These are phyloP conservation scores for Candida sanyaensis DNA, from an alignment of 1,139 yeast genomes.

Conservation along the genomic window DNA sequence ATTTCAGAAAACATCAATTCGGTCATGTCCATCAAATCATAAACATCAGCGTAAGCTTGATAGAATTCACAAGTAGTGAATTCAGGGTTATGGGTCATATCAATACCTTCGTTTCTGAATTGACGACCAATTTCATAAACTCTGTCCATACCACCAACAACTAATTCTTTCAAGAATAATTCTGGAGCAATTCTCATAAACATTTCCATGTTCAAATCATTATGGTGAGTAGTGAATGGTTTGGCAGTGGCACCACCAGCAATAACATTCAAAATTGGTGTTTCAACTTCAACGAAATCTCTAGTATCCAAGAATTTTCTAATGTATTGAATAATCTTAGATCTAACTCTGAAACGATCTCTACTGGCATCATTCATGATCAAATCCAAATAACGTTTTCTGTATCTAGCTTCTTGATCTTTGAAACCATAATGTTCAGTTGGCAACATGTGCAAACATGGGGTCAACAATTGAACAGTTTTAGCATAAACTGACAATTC, in stretches of 20 bases:
- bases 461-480: slow-evolving; percentile 80
- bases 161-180: slow-evolving; percentile 91
- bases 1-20: slow-evolving; percentile 92
- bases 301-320: slow-evolving; percentile 85
- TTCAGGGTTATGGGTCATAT: slow-evolving; percentile 97
- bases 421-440: slow-evolving; percentile 97
- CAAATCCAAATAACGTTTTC: slow-evolving; percentile 92
- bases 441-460: slow-evolving; percentile 97
- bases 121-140: slow-evolving; percentile 99
- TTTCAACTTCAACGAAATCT: slow-evolving; percentile 93
- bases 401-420: slow-evolving; percentile 95
- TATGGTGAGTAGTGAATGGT: slow-evolving; percentile 96
- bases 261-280: slow-evolving; percentile 98
- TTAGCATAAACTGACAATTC: slow-evolving; percentile 91
- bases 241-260: slow-evolving; percentile 99
- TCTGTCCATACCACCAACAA: slow-evolving; percentile 98
- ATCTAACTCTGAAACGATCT: slow-evolving; percentile 78
- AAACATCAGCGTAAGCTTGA: slow-evolving; percentile 92
- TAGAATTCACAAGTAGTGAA: slow-evolving; percentile 97
- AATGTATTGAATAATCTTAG: slow-evolving; percentile 84
- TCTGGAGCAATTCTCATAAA: slow-evolving; percentile 99
- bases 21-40: slow-evolving; percentile 95
- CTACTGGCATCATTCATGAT: slow-evolving; percentile 48
- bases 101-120: slow-evolving; percentile 98
- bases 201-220: slow-evolving; percentile 94